Evolutionary conservation across 2,329 filamentous ascomycete genomes (phyloP), one percentile per base, ranked within the genome.

Genomic region (Nemania sp.): DNA sequence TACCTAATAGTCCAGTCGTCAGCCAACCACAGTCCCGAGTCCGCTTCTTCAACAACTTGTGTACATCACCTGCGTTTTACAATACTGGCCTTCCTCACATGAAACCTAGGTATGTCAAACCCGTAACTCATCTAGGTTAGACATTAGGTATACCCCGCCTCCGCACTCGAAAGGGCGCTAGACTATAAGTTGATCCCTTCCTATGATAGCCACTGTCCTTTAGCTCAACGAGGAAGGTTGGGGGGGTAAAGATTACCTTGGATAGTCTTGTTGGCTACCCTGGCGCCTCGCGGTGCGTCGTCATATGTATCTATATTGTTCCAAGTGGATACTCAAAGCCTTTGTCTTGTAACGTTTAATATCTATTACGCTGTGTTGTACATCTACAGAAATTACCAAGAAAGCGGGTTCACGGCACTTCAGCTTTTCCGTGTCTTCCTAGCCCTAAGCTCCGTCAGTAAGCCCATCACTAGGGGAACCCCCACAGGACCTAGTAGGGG

Each of bases 401-500:
- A 5, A 49, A 5, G n/a, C 51, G 10, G n/a, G 3, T 54, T 64
- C 41, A 70, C 5, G 56, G 6, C 15, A 26, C 55, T 69, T 82
- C 80, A n/a, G 0, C 78, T 82, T 71, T 82, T 82, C 72, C 83
- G 81, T 73, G 82, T 83, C 68, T 82, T 78, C 83, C 87, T 88
- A 53, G 85, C 87, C 80, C 89, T 93, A 20, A 96, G 55, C 83
- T 98, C 94, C 75, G 94, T 97, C 52, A 97, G 73, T 29, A 93
- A 82, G 3, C 92, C 92, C 87, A 98, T 92, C 6, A 98, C 79
- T 57, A 99, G 82, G 43, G 96, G 96, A 13, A 98, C 95, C 4
- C 93, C 94, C 47, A 98, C 90, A 0, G 96, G 96, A 0, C 96
- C 96, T 47, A 99, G 82, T 11, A 99, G 82, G 1, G 96, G 96